Percentiles rank a stretch among this genome's conserved stretches.
phyloP scores from a whole-genome alignment of 768 basidiomycete species.

The Hypsizygus marmoreus region DNA sequence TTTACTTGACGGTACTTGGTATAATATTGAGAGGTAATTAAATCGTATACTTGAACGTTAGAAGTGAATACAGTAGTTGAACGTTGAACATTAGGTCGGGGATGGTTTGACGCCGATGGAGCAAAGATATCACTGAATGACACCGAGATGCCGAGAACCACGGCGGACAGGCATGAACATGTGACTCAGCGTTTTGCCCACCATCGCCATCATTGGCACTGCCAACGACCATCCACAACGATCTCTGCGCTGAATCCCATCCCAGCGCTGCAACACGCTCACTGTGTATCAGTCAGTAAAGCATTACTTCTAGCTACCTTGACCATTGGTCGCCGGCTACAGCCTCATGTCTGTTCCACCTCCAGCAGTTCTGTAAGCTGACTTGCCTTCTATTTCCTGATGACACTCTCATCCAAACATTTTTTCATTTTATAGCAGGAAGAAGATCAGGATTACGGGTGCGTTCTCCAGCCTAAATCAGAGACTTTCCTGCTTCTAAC shows the following conservation, averaged over 20 bases:
- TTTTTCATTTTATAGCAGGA: conserved; percentile 41
- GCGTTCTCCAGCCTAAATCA: conserved; percentile 14
- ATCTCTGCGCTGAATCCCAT: background rate
- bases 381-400: conserved; percentile 3
- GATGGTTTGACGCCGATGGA: no score
- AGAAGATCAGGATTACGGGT: conserved; percentile 84
- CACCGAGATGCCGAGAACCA: no score
- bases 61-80: no score
- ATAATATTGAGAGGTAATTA: no score
- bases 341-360: conserved; percentile 45
- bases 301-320: background rate
- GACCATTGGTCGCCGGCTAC: background rate
- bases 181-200: conserved; percentile 10
- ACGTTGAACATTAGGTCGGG: no score
- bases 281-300: background rate
- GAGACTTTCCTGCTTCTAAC: background rate
- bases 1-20: no score
- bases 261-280: background rate
- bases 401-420: conserved; percentile 1
- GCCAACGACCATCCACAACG: conserved; percentile 8
- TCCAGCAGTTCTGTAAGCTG: conserved; percentile 46
- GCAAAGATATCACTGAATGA: no score
- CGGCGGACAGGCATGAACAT: no score
- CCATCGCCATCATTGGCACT: conserved; percentile 3
- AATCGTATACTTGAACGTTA: no score